Evolutionary conservation across 352 stramenopile species (phyloP).

Genomic region (Phytophthora foliorum): DNA sequence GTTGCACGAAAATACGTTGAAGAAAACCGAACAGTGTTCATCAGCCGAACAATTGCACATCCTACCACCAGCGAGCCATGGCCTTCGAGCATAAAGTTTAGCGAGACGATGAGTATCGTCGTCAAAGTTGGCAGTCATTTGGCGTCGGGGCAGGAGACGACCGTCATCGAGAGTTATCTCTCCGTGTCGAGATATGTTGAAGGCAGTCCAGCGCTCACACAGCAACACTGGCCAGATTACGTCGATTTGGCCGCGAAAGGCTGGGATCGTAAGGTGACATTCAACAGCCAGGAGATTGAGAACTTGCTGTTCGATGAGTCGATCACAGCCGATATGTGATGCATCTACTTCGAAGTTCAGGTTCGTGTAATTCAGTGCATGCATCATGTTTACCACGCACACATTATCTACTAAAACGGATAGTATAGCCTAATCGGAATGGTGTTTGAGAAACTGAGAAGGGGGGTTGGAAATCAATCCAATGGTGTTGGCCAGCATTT

Average conservation of each 20-base stretch:
- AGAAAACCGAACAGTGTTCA: slow-evolving; percentile 11
- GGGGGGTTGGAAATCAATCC: no score
- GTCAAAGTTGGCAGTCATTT: background rate
- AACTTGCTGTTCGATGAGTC: slow-evolving; percentile 14
- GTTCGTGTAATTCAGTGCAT: no score
- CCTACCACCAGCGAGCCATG: background rate
- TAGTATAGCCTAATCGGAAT: no score
- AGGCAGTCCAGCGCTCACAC: background rate
- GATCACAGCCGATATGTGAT: background rate
- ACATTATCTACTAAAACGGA: no score
- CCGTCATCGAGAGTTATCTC: slow-evolving; percentile 5
- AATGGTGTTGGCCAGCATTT: no score
- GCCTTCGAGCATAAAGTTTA: background rate
- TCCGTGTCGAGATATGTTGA: slow-evolving; percentile 1
- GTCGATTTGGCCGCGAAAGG: slow-evolving; percentile 4
- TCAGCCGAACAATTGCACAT: slow-evolving; percentile 10
- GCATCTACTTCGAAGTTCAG: no score
- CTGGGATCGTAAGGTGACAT: slow-evolving; percentile 14
- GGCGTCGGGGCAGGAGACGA: slow-evolving; percentile 4
- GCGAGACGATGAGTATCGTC: slow-evolving; percentile 11
- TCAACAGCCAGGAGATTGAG: slow-evolving; percentile 20
- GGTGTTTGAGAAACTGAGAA: no score
- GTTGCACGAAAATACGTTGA: slow-evolving; percentile 7
- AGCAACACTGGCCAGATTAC: background rate
- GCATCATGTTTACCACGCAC: no score